Base-by-base conservation (phyloP, 495 filamentous ascomycete genomes). In the Glonium stellatum region DNA sequence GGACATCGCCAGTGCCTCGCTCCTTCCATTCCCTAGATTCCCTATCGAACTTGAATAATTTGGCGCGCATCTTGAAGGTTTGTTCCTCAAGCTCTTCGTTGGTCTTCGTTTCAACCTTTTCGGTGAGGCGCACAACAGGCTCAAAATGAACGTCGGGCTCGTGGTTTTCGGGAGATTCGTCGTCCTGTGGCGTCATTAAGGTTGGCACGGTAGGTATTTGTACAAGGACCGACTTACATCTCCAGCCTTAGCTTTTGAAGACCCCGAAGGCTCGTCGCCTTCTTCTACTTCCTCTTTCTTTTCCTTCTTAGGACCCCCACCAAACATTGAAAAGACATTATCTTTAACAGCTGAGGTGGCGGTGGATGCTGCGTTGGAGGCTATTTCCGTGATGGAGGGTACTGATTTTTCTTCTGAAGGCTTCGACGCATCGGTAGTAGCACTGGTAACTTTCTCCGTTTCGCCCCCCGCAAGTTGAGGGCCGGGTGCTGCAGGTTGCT, bases 41-140 rank as follows among this genome's bases (percentile, higher is more conserved):
- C 52, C 86, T 80, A 74, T 96, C 88, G 73, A 97, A 99, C 78
- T 89, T 90, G 86, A 99, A 99, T 56, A 99, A 85, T 83, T 99
- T 99, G 71, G 95, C 95, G 63, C 92, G 87, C 95, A 97, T 97
- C 85, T 97, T 97, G 83, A 97, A 97, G 23, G 81, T 77, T 78
- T 96, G 88, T 79, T 97, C 91, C 79, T 99, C 92, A 52, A 87
- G 84, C 81, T 99, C 95, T 78, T 99, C 95, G 75, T 97, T 93
- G 75, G 93, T 97, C 82, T 96, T 96, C 68, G 84, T 87, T 71
- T 96, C 91, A 54, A 97, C 87, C 78, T 93, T 91, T 80, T 97
- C 89, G 50, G 91, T 96, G 69, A 99, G 80, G 73, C 81, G 89
- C 71, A 95, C 88, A 61, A 98, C 89, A 55, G 93, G 93, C 79